These are phyloP conservation scores for Serendipita sp. DNA, from an alignment of 768 basidiomycete genomes.

Conservation along the genomic window DNA sequence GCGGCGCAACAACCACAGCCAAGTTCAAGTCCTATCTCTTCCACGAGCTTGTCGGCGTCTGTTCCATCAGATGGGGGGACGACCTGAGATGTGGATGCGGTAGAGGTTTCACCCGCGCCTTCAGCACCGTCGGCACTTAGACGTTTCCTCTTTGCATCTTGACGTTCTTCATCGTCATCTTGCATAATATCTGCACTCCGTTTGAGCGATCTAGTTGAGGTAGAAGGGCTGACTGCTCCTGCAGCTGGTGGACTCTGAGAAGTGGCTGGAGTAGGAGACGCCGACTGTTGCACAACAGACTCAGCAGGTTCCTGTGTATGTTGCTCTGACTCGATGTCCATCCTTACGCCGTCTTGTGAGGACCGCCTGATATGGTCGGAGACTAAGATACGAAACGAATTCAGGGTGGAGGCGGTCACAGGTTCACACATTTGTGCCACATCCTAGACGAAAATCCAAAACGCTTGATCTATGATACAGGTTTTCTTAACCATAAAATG, in stretches of 20 bases:
- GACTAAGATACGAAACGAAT: background rate
- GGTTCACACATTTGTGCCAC: too few species aligned
- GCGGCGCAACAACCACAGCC: constrained; percentile 78
- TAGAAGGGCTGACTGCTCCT: background rate
- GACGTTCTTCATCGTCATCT: constrained; percentile 3
- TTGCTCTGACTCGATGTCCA: constrained; percentile 8
- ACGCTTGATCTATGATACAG: constrained; percentile 16
- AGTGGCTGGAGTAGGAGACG: background rate
- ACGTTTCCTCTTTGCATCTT: background rate
- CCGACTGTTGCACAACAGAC: background rate
- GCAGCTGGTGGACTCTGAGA: background rate
- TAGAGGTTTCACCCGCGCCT: background rate
- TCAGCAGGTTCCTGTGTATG: constrained; percentile 1
- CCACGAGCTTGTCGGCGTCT: constrained; percentile 25
- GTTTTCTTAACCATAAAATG: constrained; percentile 76
- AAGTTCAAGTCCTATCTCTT: constrained; percentile 55
- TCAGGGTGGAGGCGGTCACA: background rate
- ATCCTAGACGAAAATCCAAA: too few species aligned
- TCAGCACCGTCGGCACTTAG: background rate
- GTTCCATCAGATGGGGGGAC: background rate
- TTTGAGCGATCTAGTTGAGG: background rate
- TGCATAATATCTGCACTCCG: constrained; percentile 1
- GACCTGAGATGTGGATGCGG: background rate
- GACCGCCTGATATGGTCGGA: background rate
- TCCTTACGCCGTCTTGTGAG: background rate